Evolutionary conservation across 345 rosid species (phyloP).

Genomic region (thale cress (Arabidopsis thaliana)): DNA sequence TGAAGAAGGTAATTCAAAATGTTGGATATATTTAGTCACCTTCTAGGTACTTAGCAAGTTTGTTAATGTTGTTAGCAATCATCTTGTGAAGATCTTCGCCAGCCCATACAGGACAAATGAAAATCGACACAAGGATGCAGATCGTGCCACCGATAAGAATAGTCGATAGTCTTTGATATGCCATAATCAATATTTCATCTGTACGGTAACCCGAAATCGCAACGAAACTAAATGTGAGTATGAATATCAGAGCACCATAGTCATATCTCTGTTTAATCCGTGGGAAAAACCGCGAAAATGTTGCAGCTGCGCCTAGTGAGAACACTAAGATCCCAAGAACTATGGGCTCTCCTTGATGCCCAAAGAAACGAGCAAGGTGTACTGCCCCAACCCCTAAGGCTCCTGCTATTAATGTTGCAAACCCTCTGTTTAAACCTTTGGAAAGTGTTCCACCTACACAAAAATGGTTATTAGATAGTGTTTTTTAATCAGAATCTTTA

Average conservation of each 20-base stretch:
- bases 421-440: slow-evolving; percentile 68
- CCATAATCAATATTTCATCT: slow-evolving; percentile 56
- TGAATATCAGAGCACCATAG: slow-evolving; percentile 77
- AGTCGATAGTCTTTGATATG: slow-evolving; percentile 65
- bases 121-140: slow-evolving; percentile 56
- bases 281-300: slow-evolving; percentile 78
- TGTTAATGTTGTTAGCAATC: slow-evolving; percentile 55
- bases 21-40: slow-evolving; percentile 48
- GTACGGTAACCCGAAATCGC: slow-evolving; percentile 68
- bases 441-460: slow-evolving; percentile 70
- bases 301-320: slow-evolving; percentile 62
- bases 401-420: slow-evolving; percentile 71
- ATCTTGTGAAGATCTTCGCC: slow-evolving; percentile 73
- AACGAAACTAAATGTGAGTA: slow-evolving; percentile 78
- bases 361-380: slow-evolving; percentile 62
- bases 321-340: slow-evolving; percentile 76
- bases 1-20: slow-evolving; percentile 3
- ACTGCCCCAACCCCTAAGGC: slow-evolving; percentile 69
- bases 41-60: slow-evolving; percentile 63
- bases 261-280: slow-evolving; percentile 80
- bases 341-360: slow-evolving; percentile 64
- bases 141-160: slow-evolving; percentile 65
- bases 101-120: slow-evolving; percentile 73
- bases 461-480: neutral
- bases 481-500: neutral